Conservation (phyloP, 2,329 filamentous ascomycete species). For the Penicillium corylophilum region DNA sequence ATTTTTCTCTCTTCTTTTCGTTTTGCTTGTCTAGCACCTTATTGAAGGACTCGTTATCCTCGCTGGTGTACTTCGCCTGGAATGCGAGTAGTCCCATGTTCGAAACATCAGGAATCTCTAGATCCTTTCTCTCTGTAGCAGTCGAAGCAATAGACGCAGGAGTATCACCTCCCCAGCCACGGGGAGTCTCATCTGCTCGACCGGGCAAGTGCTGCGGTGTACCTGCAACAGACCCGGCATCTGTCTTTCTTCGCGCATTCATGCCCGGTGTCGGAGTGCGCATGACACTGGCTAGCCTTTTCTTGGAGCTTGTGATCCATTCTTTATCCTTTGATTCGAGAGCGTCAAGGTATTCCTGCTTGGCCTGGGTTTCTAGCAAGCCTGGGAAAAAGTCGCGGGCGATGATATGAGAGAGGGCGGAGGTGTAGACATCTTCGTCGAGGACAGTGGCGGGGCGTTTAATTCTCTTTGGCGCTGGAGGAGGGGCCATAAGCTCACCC, state of each 20-base stretch:
- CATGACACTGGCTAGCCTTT: conserved; percentile 73
- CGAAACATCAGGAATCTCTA: conserved; percentile 60
- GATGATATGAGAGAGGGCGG: conserved; percentile 89
- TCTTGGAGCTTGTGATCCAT: conserved; percentile 83
- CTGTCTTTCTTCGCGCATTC: conserved; percentile 16
- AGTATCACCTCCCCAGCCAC: conserved; percentile 68
- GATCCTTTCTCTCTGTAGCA: conserved; percentile 35
- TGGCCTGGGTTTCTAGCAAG: conserved; percentile 77
- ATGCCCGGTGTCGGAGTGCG: conserved; percentile 70
- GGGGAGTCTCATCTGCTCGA: conserved; percentile 29
- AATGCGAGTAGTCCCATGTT: conserved; percentile 81
- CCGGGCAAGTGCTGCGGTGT: conserved; percentile 57
- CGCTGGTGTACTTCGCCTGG: conserved; percentile 90
- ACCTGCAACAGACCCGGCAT: conserved; percentile 25
- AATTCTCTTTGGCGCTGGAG: conserved; percentile 80
- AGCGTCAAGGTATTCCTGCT: conserved; percentile 90
- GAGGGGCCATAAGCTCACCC: conserved; percentile 77
- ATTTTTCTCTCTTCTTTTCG: conserved; percentile 75
- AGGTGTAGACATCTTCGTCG: conserved; percentile 91
- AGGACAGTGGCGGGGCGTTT: conserved; percentile 85
- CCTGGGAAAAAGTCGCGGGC: conserved; percentile 96
- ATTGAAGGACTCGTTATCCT: conserved; percentile 98
- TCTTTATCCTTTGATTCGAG: conserved; percentile 78
- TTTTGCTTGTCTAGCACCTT: conserved; percentile 89
- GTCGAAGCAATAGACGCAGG: conserved; percentile 59